A percentile compares a stretch with the other conserved stretches of the same genome.
Evolutionary conservation across 768 basidiomycete species (phyloP).

Genomic region (Tulasnella calospora): DNA sequence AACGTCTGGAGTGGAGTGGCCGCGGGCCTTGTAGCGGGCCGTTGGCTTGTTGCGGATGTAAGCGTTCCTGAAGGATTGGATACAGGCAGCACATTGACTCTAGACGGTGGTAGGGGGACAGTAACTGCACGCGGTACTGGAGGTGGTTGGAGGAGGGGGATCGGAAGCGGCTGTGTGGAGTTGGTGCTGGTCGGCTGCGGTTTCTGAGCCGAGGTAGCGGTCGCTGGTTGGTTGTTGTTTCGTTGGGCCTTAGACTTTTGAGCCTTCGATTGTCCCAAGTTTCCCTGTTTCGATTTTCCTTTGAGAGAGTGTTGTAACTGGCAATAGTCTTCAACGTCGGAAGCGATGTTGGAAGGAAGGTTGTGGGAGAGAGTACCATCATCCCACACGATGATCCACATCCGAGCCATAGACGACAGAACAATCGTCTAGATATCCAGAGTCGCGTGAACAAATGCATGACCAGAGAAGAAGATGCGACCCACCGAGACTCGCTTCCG

Average conservation of each 20-base stretch:
- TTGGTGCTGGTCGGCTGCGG: background rate
- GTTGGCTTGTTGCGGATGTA: too few species aligned
- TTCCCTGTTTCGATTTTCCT: background rate
- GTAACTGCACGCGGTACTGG: too few species aligned
- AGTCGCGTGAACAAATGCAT: background rate
- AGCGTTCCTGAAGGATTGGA: too few species aligned
- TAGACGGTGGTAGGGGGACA: too few species aligned
- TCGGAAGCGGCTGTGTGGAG: background rate
- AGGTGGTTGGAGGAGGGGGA: background rate
- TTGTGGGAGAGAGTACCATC: background rate
- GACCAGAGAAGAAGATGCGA: background rate
- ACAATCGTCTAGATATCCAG: background rate
- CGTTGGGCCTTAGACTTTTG: background rate
- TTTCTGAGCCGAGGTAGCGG: background rate
- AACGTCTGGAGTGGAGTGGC: too few species aligned
- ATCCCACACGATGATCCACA: background rate
- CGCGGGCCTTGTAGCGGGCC: too few species aligned
- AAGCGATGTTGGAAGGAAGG: background rate
- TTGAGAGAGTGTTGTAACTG: slow-evolving; percentile 2
- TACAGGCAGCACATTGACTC: too few species aligned
- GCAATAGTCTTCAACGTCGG: background rate
- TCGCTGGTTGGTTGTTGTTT: background rate
- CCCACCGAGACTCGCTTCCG: background rate
- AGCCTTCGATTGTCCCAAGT: background rate
- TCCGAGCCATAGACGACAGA: background rate